These are phyloP conservation scores for Sanguinoderma infundibulare DNA, from an alignment of 1,284 basidiomycete species.

Conservation along the genomic window DNA sequence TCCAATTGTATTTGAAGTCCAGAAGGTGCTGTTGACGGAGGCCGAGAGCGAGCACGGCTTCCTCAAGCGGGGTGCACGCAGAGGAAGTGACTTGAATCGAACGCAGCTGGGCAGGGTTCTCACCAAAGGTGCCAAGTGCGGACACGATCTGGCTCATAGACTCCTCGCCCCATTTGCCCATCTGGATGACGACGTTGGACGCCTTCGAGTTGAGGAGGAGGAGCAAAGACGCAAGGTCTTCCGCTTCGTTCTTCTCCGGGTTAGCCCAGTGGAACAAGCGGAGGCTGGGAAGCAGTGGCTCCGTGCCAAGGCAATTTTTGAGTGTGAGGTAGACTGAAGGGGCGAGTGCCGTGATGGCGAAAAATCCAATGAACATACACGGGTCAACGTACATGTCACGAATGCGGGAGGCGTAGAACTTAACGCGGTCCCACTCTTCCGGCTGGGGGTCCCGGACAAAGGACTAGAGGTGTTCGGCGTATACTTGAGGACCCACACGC, in stretches of 20 bases:
- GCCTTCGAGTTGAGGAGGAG: conserved; percentile 19
- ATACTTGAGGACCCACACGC: background rate
- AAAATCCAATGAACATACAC: background rate
- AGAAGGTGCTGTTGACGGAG: conserved; percentile 11
- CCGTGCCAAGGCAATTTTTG: background rate
- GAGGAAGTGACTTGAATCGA: conserved; percentile 5
- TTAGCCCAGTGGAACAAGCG: conserved; percentile 19
- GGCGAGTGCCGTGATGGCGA: background rate
- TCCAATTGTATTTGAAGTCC: conserved; percentile 8
- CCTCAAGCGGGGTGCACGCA: conserved; percentile 4
- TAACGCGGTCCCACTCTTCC: conserved; percentile 20
- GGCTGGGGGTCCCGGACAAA: conserved; percentile 8
- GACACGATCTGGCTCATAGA: conserved; percentile 8
- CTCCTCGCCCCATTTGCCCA: background rate
- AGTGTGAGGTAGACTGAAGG: conserved; percentile 6
- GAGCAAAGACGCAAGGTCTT: conserved; percentile 11
- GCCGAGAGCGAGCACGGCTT: conserved; percentile 12
- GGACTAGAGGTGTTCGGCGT: background rate
- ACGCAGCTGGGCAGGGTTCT: conserved; percentile 13
- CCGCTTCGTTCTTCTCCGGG: background rate
- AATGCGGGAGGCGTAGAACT: conserved; percentile 21
- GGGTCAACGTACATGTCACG: background rate
- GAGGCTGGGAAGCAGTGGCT: conserved; percentile 20
- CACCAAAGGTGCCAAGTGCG: conserved; percentile 7
- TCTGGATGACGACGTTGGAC: conserved; percentile 3